A percentile compares a stretch with the other conserved stretches of the same genome.
These are phyloP conservation scores for Cytospora chrysosperma DNA, from an alignment of 2,329 filamentous ascomycete genomes.

Conservation along the genomic window DNA sequence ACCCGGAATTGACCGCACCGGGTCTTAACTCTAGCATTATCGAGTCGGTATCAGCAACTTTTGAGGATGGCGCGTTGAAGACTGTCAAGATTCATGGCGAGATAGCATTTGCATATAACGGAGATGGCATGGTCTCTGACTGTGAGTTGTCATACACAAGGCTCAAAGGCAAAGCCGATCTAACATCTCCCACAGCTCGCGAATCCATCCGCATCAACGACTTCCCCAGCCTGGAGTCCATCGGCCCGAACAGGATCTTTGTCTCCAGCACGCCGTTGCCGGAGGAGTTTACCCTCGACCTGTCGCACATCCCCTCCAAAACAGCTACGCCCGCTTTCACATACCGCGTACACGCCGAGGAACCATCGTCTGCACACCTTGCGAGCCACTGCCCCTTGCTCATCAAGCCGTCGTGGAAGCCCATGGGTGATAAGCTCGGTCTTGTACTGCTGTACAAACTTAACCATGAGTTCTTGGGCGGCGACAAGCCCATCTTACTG, in stretches of 20 bases:
- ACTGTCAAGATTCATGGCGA: conserved; percentile 79
- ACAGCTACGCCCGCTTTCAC: conserved; percentile 84
- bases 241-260: conserved; percentile 91
- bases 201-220: conserved; percentile 83
- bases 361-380: conserved; percentile 38
- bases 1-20: conserved; percentile 76
- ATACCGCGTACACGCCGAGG: conserved; percentile 79
- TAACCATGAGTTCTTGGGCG: conserved; percentile 62
- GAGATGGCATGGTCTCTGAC: conserved; percentile 45
- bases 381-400: conserved; percentile 67
- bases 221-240: conserved; percentile 82
- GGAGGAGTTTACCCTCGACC: conserved; percentile 77
- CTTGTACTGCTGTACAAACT: conserved; percentile 81
- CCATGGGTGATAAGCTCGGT: conserved; percentile 80
- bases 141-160: conserved; percentile 47
- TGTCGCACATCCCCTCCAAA: conserved; percentile 63
- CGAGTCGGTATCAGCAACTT: conserved; percentile 84
- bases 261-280: conserved; percentile 66
- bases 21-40: conserved; percentile 88
- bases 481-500: conserved; percentile 42
- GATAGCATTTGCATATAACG: conserved; percentile 81
- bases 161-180: neutral
- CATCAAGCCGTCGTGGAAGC: conserved; percentile 76
- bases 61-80: conserved; percentile 71
- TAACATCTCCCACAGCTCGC: conserved; percentile 38